phyloP scores from a whole-genome alignment of 306 rosid species.

The Pterocarpus santalinus region DNA sequence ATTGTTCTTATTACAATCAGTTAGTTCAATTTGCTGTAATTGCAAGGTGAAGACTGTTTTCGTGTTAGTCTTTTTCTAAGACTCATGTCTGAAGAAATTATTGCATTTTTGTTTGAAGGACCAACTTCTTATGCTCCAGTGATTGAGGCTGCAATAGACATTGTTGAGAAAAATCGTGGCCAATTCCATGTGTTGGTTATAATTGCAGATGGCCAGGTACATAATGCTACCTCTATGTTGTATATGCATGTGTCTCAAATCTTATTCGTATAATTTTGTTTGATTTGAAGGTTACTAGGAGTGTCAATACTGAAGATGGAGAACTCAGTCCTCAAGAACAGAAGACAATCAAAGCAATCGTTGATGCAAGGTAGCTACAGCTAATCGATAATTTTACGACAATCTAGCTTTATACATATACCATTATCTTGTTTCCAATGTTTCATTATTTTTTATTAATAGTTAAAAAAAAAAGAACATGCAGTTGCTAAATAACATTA shows the following conservation, averaged over 20 bases:
- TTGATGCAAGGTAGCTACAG: constrained; percentile 75
- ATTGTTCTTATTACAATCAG: background rate
- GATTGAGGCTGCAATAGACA: constrained; percentile 85
- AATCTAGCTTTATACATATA: background rate
- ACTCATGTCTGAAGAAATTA: constrained; percentile 33
- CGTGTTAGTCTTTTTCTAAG: constrained; percentile 2
- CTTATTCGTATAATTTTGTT: constrained; percentile 20
- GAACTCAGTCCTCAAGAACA: constrained; percentile 90
- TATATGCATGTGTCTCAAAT: background rate
- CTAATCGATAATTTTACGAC: background rate
- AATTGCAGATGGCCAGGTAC: constrained; percentile 92
- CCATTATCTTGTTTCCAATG: constrained; percentile 6
- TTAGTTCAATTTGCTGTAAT: background rate
- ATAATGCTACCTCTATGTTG: background rate
- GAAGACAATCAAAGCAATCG: constrained; percentile 82
- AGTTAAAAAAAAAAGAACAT: background rate
- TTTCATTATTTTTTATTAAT: background rate
- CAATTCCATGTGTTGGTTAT: constrained; percentile 91
- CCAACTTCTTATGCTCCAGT: constrained; percentile 94
- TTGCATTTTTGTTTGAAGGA: constrained; percentile 62
- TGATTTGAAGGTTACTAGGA: constrained; percentile 80
- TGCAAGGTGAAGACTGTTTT: too few relatives aligned
- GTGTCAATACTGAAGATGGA: constrained; percentile 55
- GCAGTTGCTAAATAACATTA: constrained; percentile 34
- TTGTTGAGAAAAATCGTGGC: constrained; percentile 85